Evolutionary conservation across 352 stramenopile species (phyloP).

Genomic region (Globisporangium polare): DNA sequence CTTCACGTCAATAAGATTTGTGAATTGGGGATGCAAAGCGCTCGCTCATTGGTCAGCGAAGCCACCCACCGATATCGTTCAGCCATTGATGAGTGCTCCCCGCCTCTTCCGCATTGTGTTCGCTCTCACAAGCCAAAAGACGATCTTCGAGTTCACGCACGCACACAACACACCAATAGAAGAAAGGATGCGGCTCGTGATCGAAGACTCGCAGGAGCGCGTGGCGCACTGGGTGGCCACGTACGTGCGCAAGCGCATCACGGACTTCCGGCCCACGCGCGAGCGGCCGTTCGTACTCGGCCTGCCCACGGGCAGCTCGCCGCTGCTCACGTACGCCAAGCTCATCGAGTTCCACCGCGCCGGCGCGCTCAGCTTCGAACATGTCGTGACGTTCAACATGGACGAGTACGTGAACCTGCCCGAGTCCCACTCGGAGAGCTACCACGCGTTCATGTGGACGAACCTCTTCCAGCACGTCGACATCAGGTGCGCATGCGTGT

Average conservation of each 20-base stretch:
- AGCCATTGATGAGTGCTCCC: background rate
- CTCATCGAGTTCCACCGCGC: slow-evolving; percentile 68
- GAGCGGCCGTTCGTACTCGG: slow-evolving; percentile 82
- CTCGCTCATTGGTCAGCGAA: background rate
- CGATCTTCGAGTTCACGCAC: too few species aligned
- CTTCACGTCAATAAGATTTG: background rate
- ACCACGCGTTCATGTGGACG: slow-evolving; percentile 90
- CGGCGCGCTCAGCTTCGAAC: slow-evolving; percentile 58
- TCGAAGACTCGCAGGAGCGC: slow-evolving; percentile 62
- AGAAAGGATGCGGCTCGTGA: slow-evolving; percentile 74
- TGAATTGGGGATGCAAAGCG: too few species aligned
- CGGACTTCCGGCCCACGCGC: slow-evolving; percentile 66
- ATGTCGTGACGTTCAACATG: slow-evolving; percentile 92
- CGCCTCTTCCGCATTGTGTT: background rate
- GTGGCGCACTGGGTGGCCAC: slow-evolving; percentile 78
- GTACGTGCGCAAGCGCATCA: slow-evolving; percentile 80
- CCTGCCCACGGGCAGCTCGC: slow-evolving; percentile 85
- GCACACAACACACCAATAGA: background rate
- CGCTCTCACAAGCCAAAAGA: background rate
- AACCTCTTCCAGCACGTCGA: slow-evolving; percentile 89
- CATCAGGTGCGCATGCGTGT: slow-evolving; percentile 49
- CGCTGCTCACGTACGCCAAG: slow-evolving; percentile 74
- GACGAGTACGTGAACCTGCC: slow-evolving; percentile 86
- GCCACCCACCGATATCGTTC: background rate
- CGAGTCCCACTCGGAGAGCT: slow-evolving; percentile 80